phyloP scores from a whole-genome alignment of 2,329 filamentous ascomycete species.

The Diplodia seriata region DNA sequence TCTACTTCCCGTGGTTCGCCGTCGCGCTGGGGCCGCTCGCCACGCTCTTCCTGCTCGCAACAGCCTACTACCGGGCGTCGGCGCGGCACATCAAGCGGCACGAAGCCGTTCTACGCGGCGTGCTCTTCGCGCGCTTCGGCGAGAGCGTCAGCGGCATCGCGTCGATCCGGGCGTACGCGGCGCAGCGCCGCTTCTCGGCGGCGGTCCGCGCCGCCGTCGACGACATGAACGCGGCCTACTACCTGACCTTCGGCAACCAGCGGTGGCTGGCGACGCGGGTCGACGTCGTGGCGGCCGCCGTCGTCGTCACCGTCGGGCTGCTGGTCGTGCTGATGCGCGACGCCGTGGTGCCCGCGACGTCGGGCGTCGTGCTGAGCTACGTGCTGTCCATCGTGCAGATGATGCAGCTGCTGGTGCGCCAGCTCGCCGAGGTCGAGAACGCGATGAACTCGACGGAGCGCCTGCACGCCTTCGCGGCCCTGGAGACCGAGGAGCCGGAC shows the following conservation, averaged over 20 bases:
- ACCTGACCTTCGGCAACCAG: conserved; percentile 93
- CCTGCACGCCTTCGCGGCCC: conserved; percentile 83
- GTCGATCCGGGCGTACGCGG: conserved; percentile 87
- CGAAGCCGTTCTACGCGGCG: conserved; percentile 85
- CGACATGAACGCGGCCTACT: conserved; percentile 93
- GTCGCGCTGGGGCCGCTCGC: conserved; percentile 73
- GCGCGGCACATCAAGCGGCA: conserved; percentile 94
- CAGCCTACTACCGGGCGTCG: conserved; percentile 87
- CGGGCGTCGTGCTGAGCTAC: conserved; percentile 88
- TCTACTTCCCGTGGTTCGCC: conserved; percentile 89
- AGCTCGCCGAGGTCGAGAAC: conserved; percentile 95
- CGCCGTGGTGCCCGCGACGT: conserved; percentile 81
- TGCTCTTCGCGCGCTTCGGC: conserved; percentile 87
- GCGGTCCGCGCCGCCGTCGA: conserved; percentile 75
- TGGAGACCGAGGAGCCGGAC: conserved; percentile 88
- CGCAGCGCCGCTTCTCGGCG: conserved; percentile 79
- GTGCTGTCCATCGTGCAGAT: conserved; percentile 93
- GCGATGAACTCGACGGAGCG: conserved; percentile 97
- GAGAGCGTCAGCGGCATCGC: conserved; percentile 85
- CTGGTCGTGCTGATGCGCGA: conserved; percentile 94
- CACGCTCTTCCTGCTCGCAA: conserved; percentile 78
- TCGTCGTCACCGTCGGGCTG: conserved; percentile 89
- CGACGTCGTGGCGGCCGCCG: conserved; percentile 79
- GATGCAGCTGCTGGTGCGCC: conserved; percentile 95
- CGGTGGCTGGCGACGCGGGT: conserved; percentile 88